Base-by-base conservation (phyloP, 495 filamentous ascomycete genomes). In the Margaritispora aquatica region DNA sequence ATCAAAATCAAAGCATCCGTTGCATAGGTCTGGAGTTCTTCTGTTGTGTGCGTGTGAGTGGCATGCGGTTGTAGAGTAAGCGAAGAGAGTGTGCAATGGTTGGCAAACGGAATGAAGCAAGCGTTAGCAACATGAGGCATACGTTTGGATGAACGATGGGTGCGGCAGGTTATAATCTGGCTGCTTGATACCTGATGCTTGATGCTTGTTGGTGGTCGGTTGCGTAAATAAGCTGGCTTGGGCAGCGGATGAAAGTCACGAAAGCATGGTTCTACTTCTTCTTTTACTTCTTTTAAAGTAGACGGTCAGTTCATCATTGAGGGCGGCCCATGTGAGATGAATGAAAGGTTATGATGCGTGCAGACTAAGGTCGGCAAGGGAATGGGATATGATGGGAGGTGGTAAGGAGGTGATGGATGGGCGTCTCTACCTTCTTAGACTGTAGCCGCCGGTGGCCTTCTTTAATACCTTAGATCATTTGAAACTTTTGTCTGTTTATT, bases 391-490 rank as follows among this genome's bases (percentile, higher is more conserved):
- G 19, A 15, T 44, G 38, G 38, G 38, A 17, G 38, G 17, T 7
- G 38, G 19, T 44, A 44, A 17, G 38, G 31, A 22, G 26, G 26
- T 55, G 51, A 26, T 15, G 50, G 62, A 51, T 24, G 58, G 51
- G 46, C 44, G 34, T 54, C 36, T 52, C 36, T 52, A 46, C 26
- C 53, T 55, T 38, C 29, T 44, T 52, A 26, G 47, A 52, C 26
- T 24, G 49, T 63, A 62, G 24, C 44, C 57, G 53, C 63, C 53
- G 31, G 10, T 44, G 55, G 51, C 51, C 57, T 24, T 60, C 38
- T 62, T 13, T 66, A 66, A 66, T 66, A n/a, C n/a, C n/a, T n/a
- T n/a, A 66, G 63, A 66, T 49, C 53, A 62, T 41, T 59, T 59
- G 57, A 57, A 52, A 55, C 53, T 55, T 60, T 60, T 46, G 20